Evolutionary conservation across 768 basidiomycete species (phyloP).

Genomic region (Imleria badia): DNA sequence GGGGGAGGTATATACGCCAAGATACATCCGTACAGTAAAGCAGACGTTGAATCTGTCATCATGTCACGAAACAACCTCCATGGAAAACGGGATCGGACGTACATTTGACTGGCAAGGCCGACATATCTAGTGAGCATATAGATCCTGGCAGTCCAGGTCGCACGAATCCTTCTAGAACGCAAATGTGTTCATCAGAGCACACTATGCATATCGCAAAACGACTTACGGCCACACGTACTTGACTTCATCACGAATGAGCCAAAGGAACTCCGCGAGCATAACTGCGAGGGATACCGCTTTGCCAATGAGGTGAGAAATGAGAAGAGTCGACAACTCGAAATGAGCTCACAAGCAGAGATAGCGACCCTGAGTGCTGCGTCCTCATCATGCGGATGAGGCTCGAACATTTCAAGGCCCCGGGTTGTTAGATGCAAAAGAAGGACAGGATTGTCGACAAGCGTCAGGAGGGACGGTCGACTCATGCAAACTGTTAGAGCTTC

Average conservation of each 20-base stretch:
- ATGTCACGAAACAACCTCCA: neutral
- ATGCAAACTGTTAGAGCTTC: too few relatives aligned
- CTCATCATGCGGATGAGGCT: neutral
- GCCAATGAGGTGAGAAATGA: neutral
- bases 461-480: too few relatives aligned
- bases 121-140: slow-evolving; percentile 17
- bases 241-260: slow-evolving; percentile 14
- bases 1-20: slow-evolving; percentile 3
- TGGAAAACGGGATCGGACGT: neutral
- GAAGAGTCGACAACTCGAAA: neutral
- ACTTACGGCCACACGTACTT: slow-evolving; percentile 25
- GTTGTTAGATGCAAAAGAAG: neutral
- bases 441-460: neutral
- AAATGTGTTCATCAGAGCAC: neutral
- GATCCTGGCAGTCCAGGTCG: slow-evolving; percentile 4
- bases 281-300: slow-evolving; percentile 5
- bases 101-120: slow-evolving; percentile 21
- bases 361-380: slow-evolving; percentile 3
- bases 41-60: slow-evolving; percentile 19
- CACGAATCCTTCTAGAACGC: slow-evolving; percentile 4
- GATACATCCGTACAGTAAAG: slow-evolving; percentile 21
- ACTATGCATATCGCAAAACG: neutral
- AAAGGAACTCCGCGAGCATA: slow-evolving; percentile 20
- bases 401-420: neutral
- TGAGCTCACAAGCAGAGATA: slow-evolving; percentile 15